phyloP scores from a whole-genome alignment of 768 basidiomycete genomes.

The Lentinula lateritia region DNA sequence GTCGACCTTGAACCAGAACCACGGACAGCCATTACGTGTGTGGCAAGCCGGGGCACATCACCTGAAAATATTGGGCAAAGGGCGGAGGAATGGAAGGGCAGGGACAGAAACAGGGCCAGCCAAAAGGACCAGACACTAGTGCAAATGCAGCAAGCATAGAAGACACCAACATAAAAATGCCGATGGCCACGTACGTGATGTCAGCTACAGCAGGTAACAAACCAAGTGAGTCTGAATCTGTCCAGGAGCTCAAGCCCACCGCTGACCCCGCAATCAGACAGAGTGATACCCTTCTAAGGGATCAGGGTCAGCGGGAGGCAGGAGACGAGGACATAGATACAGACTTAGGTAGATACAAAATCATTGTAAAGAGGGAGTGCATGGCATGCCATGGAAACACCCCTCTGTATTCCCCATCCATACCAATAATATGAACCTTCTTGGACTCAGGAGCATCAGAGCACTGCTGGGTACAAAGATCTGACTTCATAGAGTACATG shows the following conservation, averaged over 20 bases:
- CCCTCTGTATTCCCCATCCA: too few species aligned
- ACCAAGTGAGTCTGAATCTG: background rate
- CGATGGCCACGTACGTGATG: background rate
- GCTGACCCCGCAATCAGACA: background rate
- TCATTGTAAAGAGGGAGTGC: background rate
- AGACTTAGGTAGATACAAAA: background rate
- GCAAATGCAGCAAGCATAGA: too few species aligned
- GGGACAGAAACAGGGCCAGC: background rate
- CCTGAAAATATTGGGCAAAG: background rate
- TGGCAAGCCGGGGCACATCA: background rate
- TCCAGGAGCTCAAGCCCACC: background rate
- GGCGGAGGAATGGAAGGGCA: background rate
- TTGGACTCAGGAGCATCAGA: background rate
- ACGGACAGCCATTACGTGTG: too few species aligned
- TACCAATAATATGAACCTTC: background rate
- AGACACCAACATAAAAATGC: background rate
- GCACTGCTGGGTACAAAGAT: background rate
- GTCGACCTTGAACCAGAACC: too few species aligned
- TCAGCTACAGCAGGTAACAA: background rate
- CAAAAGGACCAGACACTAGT: too few species aligned
- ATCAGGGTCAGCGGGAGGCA: background rate
- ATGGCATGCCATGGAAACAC: background rate
- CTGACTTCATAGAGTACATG: background rate
- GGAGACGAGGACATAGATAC: background rate
- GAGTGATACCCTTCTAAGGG: background rate